phyloP scores from a whole-genome alignment of 257 asterid genomes.

The Buddleja alternifolia region DNA sequence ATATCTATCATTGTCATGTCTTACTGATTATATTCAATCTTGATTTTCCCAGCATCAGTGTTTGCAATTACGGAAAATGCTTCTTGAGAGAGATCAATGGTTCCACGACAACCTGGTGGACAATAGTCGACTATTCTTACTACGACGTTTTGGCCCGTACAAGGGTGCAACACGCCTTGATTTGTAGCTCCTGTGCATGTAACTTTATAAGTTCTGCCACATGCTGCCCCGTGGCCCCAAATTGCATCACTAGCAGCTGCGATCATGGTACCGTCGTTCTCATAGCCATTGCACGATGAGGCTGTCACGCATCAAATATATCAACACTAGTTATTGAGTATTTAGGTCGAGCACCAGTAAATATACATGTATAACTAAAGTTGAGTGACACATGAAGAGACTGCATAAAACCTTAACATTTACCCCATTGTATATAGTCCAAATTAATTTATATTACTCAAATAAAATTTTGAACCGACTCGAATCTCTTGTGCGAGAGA shows the following conservation, averaged over 20 bases:
- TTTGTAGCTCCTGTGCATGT: slow-evolving; percentile 54
- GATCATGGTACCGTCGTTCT: slow-evolving; percentile 44
- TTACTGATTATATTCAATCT: slow-evolving; percentile 37
- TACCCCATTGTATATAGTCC: no score
- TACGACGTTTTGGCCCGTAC: slow-evolving; percentile 41
- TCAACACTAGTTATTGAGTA: no score
- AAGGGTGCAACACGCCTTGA: slow-evolving; percentile 45
- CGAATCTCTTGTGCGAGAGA: no score
- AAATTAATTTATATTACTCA: no score
- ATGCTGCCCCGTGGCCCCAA: slow-evolving; percentile 41
- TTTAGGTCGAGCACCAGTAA: neutral
- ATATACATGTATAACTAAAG: neutral
- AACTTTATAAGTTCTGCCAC: slow-evolving; percentile 43
- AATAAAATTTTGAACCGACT: no score
- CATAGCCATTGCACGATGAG: slow-evolving; percentile 43
- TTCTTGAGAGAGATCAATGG: slow-evolving; percentile 55
- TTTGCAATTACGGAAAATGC: slow-evolving; percentile 51
- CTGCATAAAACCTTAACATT: no score
- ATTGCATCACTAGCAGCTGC: slow-evolving; percentile 52
- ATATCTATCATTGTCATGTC: neutral
- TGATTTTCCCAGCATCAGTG: slow-evolving; percentile 51
- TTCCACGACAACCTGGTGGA: slow-evolving; percentile 45
- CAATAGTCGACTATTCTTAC: slow-evolving; percentile 46
- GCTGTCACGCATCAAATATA: slow-evolving; percentile 27
- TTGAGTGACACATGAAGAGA: no score